Evolutionary conservation across 768 basidiomycete species (phyloP).

Genomic region (Ramaria sp.): DNA sequence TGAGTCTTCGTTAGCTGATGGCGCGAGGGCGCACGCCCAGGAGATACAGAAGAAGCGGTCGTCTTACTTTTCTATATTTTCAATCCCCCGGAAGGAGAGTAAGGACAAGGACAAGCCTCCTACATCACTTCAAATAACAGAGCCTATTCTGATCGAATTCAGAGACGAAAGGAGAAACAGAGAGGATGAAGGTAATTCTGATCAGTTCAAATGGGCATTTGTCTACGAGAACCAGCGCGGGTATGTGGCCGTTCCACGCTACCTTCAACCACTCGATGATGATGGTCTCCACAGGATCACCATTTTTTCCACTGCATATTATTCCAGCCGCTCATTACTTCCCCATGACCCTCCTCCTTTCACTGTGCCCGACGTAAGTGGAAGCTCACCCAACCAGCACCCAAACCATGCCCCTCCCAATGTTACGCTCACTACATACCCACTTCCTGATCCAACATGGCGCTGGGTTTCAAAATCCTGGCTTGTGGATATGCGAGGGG

Average conservation of each 20-base stretch:
- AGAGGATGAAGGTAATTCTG: conserved; percentile 22
- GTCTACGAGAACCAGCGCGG: conserved; percentile 80
- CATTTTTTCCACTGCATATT: conserved; percentile 61
- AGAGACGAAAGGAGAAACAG: not conserved
- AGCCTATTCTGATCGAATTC: conserved; percentile 1
- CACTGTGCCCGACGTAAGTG: conserved; percentile 39
- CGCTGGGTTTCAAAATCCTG: conserved; percentile 69
- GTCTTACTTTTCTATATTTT: not conserved
- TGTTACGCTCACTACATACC: conserved; percentile 50
- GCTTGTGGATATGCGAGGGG: conserved; percentile 85
- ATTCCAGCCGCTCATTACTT: conserved; percentile 58
- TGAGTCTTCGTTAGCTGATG: not conserved
- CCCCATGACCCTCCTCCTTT: conserved; percentile 67
- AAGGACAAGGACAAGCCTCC: not conserved
- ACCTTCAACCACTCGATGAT: not conserved
- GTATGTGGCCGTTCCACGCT: conserved; percentile 26
- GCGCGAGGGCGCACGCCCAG: not conserved
- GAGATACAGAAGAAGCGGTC: not conserved
- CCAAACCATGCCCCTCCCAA: conserved; percentile 34
- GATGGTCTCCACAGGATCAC: conserved; percentile 34
- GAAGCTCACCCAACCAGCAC: conserved; percentile 21
- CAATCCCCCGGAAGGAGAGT: not conserved
- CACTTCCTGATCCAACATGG: conserved; percentile 74
- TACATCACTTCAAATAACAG: not conserved
- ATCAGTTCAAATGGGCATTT: conserved; percentile 66